A percentile compares a stretch with the other conserved stretches of the same genome.
These are phyloP conservation scores for Hypoxylon fragiforme DNA, from an alignment of 495 filamentous ascomycete genomes.

Conservation along the genomic window DNA sequence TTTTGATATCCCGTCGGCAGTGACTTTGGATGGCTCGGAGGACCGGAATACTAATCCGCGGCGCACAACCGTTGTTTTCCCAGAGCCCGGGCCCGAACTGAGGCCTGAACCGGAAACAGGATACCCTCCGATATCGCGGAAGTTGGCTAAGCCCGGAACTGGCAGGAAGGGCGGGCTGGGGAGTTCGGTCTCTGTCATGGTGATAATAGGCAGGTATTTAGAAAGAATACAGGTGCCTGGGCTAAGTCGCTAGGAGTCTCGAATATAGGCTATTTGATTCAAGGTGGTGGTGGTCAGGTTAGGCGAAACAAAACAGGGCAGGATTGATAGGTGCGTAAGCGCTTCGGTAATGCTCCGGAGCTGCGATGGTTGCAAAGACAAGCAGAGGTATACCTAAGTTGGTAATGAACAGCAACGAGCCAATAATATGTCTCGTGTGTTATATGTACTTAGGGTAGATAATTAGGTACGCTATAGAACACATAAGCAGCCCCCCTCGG, in stretches of 20 bases:
- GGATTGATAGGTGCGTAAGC: constrained; percentile 24
- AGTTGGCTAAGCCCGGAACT: constrained; percentile 58
- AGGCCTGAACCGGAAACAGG: constrained; percentile 31
- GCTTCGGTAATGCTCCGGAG: constrained; percentile 1
- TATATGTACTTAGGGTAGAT: no score
- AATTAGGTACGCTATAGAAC: no score
- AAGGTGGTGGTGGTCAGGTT: not conserved
- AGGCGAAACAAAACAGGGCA: not conserved
- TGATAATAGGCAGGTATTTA: no score
- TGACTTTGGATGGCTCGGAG: constrained; percentile 58
- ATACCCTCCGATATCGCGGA: constrained; percentile 63
- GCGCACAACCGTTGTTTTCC: constrained; percentile 42
- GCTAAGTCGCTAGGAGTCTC: not conserved
- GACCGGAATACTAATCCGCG: constrained; percentile 59
- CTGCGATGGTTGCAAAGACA: no score
- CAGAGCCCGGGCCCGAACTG: constrained; percentile 7
- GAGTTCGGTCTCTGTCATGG: constrained; percentile 16
- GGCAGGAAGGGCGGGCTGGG: constrained; percentile 57
- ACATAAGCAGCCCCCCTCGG: no score
- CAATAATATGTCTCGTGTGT: constrained; percentile 6
- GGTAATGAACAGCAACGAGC: not conserved
- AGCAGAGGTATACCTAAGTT: no score
- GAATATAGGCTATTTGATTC: not conserved
- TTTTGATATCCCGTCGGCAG: constrained; percentile 52
- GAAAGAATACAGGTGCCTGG: no score